Evolutionary conservation across 1,284 basidiomycete genomes (phyloP).

Genomic region (Leccinum insigne): DNA sequence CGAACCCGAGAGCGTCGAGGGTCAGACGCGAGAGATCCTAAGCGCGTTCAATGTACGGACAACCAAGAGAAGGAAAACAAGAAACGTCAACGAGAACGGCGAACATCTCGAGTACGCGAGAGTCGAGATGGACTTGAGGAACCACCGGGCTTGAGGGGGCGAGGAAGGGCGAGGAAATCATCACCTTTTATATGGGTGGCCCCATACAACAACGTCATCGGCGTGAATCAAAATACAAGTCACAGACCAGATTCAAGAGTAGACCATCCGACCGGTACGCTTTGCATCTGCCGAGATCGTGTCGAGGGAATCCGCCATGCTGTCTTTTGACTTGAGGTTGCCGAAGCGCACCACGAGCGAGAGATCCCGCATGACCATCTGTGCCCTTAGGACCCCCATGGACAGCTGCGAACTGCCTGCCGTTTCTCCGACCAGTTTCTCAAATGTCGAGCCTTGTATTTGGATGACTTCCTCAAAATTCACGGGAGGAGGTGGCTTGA

Average conservation of each 20-base stretch:
- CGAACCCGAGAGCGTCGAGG: conserved; percentile 5
- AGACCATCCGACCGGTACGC: conserved; percentile 34
- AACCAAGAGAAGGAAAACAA: conserved; percentile 18
- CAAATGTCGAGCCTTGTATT: conserved; percentile 60
- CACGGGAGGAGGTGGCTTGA: conserved; percentile 29
- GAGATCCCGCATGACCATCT: conserved; percentile 70
- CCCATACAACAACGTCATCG: background rate
- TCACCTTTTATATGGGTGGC: conserved; percentile 15
- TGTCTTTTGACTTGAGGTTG: conserved; percentile 56
- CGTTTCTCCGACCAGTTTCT: conserved; percentile 57
- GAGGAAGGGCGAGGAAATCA: background rate
- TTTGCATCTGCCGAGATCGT: conserved; percentile 61
- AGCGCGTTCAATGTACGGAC: conserved; percentile 14
- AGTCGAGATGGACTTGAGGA: conserved; percentile 18
- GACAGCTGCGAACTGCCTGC: conserved; percentile 57
- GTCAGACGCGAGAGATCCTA: conserved; percentile 14
- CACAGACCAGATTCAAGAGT: conserved; percentile 1
- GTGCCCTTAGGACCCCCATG: conserved; percentile 69
- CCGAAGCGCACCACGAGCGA: conserved; percentile 60
- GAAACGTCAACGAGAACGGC: conserved; percentile 9
- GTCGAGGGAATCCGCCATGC: conserved; percentile 48
- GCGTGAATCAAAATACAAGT: conserved; percentile 15
- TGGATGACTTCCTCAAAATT: conserved; percentile 62
- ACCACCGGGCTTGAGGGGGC: conserved; percentile 7
- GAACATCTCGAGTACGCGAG: conserved; percentile 24